Percentiles rank a stretch among this genome's conserved stretches.
These are phyloP conservation scores for Thuja plicata DNA, from an alignment of 83 land plant genomes.

Conservation along the genomic window DNA sequence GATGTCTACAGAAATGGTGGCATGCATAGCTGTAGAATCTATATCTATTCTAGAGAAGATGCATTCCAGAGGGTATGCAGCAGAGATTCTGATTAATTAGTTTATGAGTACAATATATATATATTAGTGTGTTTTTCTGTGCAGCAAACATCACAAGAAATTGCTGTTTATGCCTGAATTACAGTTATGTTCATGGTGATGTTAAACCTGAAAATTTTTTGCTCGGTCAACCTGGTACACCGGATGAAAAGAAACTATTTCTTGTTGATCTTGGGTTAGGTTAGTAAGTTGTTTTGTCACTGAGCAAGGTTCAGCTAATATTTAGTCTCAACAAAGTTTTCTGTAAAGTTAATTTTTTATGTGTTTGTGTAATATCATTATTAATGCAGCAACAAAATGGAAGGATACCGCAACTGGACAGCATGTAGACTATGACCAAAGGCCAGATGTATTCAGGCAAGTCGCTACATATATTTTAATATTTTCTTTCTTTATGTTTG, in stretches of 20 bases:
- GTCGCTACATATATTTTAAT: not conserved
- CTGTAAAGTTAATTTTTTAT: not conserved
- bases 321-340: not conserved
- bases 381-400: constrained; percentile 79
- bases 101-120: not conserved
- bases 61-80: constrained; percentile 68
- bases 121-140: not conserved
- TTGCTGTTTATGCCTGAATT: not conserved
- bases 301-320: not conserved
- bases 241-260: constrained; percentile 66
- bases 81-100: not conserved
- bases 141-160: not conserved
- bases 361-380: not conserved
- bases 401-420: constrained; percentile 56
- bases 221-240: constrained; percentile 68
- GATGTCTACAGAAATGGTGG: constrained; percentile 84
- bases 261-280: constrained; percentile 80
- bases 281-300: constrained; percentile 12
- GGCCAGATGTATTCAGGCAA: constrained; percentile 87
- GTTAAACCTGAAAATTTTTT: constrained; percentile 79
- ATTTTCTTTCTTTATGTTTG: not conserved
- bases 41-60: constrained; percentile 81
- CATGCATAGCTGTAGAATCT: constrained; percentile 84
- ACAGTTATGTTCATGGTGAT: constrained; percentile 77
- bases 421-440: constrained; percentile 94